phyloP scores from a whole-genome alignment of 176 grass and related monocot genomes.

The Chloris gayana region DNA sequence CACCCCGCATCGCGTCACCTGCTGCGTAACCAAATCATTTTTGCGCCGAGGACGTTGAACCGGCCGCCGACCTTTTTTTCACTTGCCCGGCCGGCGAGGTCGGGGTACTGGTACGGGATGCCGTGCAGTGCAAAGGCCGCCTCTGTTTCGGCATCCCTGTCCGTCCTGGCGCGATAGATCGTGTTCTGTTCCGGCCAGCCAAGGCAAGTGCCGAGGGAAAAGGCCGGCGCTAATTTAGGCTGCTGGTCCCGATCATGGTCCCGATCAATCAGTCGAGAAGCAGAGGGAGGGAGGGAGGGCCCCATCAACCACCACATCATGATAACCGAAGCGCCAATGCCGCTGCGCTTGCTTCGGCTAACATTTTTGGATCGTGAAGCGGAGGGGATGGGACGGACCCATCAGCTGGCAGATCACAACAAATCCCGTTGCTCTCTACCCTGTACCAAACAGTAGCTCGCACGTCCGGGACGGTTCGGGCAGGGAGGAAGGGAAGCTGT shows the following conservation, averaged over 20 bases:
- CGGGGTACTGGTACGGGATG: not conserved
- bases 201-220: not conserved
- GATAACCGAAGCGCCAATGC: constrained; percentile 34
- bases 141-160: not conserved
- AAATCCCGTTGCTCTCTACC: constrained; percentile 40
- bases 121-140: constrained; percentile 26
- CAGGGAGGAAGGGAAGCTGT: not conserved
- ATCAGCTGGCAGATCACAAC: constrained; percentile 14
- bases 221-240: not conserved
- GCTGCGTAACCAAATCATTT: no score
- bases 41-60: not conserved
- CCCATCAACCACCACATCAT: constrained; percentile 28
- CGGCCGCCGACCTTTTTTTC: not conserved
- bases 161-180: constrained; percentile 14
- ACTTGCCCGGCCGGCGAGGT: not conserved
- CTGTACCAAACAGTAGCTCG: constrained; percentile 17
- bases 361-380: constrained; percentile 35
- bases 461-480: constrained; percentile 19
- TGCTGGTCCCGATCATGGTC: constrained; percentile 47
- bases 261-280: constrained; percentile 13
- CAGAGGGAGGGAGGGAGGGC: not conserved
- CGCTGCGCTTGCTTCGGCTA: constrained; percentile 12
- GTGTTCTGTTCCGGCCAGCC: constrained; percentile 7
- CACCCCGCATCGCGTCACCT: not conserved
- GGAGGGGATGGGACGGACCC: not conserved